Percentiles rank a stretch among this genome's conserved stretches.
Conservation (phyloP, 148 eudicot genomes). For the Chenopodium suecicum region DNA sequence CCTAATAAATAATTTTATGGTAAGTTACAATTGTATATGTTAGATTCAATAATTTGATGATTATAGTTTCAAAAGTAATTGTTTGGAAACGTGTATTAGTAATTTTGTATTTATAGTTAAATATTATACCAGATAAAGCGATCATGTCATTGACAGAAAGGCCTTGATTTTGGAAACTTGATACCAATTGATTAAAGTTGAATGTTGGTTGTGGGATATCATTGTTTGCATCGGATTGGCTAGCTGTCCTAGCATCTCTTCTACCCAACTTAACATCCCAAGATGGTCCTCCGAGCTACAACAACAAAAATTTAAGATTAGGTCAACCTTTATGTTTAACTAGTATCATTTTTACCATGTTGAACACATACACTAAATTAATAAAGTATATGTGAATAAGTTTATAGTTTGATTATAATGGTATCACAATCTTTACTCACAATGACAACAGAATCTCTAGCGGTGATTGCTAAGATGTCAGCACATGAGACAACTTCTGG, state of each 20-base stretch:
- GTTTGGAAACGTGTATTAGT: too few relatives aligned
- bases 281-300: constrained; percentile 63
- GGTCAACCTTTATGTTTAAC: not conserved
- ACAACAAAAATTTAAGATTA: not conserved
- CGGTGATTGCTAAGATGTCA: constrained; percentile 68
- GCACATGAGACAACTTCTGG: constrained; percentile 85
- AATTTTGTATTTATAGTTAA: too few relatives aligned
- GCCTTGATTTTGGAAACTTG: constrained; percentile 45
- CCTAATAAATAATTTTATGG: constrained; percentile 26
- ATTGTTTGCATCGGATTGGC: constrained; percentile 50
- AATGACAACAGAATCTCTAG: constrained; percentile 67
- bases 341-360: too few relatives aligned
- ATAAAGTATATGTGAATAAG: too few relatives aligned
- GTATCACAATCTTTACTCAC: constrained; percentile 37
- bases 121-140: constrained; percentile 42
- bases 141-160: constrained; percentile 58
- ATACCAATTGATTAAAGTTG: constrained; percentile 38
- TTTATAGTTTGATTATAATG: not conserved
- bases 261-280: constrained; percentile 62
- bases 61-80: too few relatives aligned
- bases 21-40: not conserved
- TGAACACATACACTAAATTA: too few relatives aligned
- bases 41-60: not conserved
- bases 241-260: constrained; percentile 58
- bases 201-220: constrained; percentile 53